phyloP scores from a whole-genome alignment of 139 green algal species.

The Picochlorum sp. region DNA sequence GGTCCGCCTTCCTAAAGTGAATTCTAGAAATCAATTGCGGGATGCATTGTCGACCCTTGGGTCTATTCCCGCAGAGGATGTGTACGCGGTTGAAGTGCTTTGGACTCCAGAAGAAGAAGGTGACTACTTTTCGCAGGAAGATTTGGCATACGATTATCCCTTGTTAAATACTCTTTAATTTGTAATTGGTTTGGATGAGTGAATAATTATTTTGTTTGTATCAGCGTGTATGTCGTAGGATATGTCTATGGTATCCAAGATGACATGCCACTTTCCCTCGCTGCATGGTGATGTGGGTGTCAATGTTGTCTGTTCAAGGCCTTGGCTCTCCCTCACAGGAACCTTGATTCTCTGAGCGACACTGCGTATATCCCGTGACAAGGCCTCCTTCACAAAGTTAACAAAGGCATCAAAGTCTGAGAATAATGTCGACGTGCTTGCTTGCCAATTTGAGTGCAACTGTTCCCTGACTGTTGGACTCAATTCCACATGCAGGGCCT shows the following conservation, averaged over 20 bases:
- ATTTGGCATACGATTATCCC: slow-evolving; percentile 64
- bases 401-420: slow-evolving; percentile 12
- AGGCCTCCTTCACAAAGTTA: slow-evolving; percentile 37
- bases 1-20: slow-evolving; percentile 64
- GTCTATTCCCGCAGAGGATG: slow-evolving; percentile 35
- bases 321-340: slow-evolving; percentile 13
- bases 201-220: too few relatives aligned
- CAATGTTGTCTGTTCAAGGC: slow-evolving; percentile 1
- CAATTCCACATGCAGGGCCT: slow-evolving; percentile 10
- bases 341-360: slow-evolving; percentile 49
- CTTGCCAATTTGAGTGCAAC: slow-evolving; percentile 12
- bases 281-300: too few relatives aligned
- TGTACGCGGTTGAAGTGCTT: slow-evolving; percentile 90
- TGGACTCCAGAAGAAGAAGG: slow-evolving; percentile 90
- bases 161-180: slow-evolving; percentile 13
- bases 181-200: too few relatives aligned
- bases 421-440: slow-evolving; percentile 12
- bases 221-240: too few relatives aligned
- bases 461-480: background rate
- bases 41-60: slow-evolving; percentile 63
- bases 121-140: slow-evolving; percentile 72
- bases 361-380: slow-evolving; percentile 61
- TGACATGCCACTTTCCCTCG: slow-evolving; percentile 41
- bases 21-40: slow-evolving; percentile 34
- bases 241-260: slow-evolving; percentile 48